Evolutionary conservation across 331 rosid species (phyloP), one percentile per base, ranked within the genome.

Genomic region (Rosa hybrid): DNA sequence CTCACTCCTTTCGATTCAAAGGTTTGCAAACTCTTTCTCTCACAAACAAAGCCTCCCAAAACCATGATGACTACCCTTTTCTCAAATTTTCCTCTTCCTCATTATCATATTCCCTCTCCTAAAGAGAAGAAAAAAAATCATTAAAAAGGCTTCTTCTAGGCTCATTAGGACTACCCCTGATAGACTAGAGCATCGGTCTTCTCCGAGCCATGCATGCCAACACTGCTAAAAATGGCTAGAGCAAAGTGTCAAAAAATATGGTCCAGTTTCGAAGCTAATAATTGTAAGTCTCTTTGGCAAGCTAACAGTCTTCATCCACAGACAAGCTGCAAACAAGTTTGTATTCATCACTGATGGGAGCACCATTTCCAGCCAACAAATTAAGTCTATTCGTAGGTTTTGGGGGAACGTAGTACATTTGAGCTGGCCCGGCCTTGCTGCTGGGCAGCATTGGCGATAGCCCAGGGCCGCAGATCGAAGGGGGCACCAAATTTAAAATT

Each of bases 301-400:
- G 51, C 97, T 97, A 18, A 86, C 92, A 2, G 90, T 92, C 42
- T 90, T 94, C 74, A 63, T 94, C 7, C 67, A 82, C 10, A 94
- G 97, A 73, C 92, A 81, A 62, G 91, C 90, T 56, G 97, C 93
- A 3, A 91, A 92, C 77, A 92, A 89, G 90, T 82, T 92, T 39
- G 21, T 92, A 50, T 94, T 92, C 86, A 23, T 82, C 62, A 6
- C 44, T 39, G 79, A 80, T 51, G 78, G 70, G 8, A 77, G 68
- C 45, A 18, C 50, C 9, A 3, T 91, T 34, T 79, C 68, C 18
- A 86, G 71, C 81, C 85, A 86, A 51, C 98, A 92, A 80, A 68
- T 69, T 3, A 74, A 87, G 74, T 88, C 97, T 5, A 12, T 82
- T 5, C 80, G 17, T 49, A 83, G 20, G 83, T 91, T 45, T 30